Evolutionary conservation across 1,139 yeast species (phyloP).

Genomic region (Lizanozyma gosingica): DNA sequence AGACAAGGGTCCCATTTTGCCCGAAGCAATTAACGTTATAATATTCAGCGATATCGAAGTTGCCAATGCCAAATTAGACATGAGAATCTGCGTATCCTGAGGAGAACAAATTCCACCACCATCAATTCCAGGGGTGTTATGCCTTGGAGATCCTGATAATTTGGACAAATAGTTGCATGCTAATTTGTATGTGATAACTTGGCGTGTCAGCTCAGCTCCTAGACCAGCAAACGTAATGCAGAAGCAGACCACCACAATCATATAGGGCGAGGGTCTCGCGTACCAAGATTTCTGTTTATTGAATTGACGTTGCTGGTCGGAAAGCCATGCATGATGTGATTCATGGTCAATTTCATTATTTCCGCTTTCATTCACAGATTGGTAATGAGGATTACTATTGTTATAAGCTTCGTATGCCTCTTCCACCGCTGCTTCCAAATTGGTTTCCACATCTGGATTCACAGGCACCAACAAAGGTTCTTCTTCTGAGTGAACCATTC

Average conservation of each 20-base stretch:
- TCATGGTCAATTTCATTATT: background rate
- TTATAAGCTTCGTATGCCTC: background rate
- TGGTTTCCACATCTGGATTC: background rate
- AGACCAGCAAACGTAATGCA: background rate
- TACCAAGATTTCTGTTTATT: background rate
- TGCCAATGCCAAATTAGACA: slow-evolving; percentile 29
- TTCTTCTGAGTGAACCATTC: no score
- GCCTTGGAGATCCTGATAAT: background rate
- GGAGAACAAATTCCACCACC: slow-evolving; percentile 17
- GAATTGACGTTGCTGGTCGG: background rate
- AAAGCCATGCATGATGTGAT: background rate
- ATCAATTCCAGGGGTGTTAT: no score
- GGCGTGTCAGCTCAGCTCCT: background rate
- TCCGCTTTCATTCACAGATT: background rate
- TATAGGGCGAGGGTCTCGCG: background rate
- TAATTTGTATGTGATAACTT: background rate
- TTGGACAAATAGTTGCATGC: background rate
- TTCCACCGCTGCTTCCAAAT: background rate
- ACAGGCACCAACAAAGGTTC: background rate
- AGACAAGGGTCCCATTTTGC: slow-evolving; percentile 50
- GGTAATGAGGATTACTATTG: no score
- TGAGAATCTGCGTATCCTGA: slow-evolving; percentile 23
- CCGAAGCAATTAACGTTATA: slow-evolving; percentile 29
- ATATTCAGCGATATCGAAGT: slow-evolving; percentile 18
- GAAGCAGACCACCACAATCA: background rate